phyloP scores from a whole-genome alignment of 2,329 filamentous ascomycete species.

The Fusarium secorum region DNA sequence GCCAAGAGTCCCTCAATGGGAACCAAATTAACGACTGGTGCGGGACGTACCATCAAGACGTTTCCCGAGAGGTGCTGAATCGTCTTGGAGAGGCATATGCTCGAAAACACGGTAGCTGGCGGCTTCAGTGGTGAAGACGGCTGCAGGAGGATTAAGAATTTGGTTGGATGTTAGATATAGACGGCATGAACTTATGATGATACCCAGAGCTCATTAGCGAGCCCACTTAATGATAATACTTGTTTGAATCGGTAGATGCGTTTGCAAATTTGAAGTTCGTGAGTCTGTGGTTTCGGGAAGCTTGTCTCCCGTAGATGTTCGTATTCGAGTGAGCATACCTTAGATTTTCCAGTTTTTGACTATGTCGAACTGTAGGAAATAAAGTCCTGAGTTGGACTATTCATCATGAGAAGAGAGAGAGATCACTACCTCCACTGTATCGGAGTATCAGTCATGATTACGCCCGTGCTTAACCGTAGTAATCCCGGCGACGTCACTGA shows the following conservation, averaged over 20 bases:
- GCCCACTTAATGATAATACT: slow-evolving; percentile 26
- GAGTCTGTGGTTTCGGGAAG: neutral
- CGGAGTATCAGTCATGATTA: neutral
- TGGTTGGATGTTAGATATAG: slow-evolving; percentile 4
- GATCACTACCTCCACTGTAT: neutral
- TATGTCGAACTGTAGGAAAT: neutral
- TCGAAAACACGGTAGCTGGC: slow-evolving; percentile 14
- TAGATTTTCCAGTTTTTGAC: neutral
- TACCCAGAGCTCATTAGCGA: slow-evolving; percentile 20
- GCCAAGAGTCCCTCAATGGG: slow-evolving; percentile 1
- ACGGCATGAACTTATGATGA: slow-evolving; percentile 21
- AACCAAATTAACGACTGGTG: slow-evolving; percentile 24
- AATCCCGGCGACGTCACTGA: slow-evolving; percentile 38
- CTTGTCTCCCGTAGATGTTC: neutral
- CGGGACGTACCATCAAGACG: slow-evolving; percentile 23
- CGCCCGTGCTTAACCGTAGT: slow-evolving; percentile 35
- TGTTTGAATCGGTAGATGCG: neutral
- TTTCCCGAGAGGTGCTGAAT: slow-evolving; percentile 15
- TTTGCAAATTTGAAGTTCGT: slow-evolving; percentile 20
- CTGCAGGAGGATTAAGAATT: neutral
- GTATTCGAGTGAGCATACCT: neutral
- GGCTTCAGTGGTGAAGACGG: slow-evolving; percentile 15
- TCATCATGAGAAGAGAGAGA: neutral
- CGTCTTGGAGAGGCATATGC: slow-evolving; percentile 17
- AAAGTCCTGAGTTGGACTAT: neutral